Conservation (phyloP, 352 stramenopile species). For the Blastocystis sp. region DNA sequence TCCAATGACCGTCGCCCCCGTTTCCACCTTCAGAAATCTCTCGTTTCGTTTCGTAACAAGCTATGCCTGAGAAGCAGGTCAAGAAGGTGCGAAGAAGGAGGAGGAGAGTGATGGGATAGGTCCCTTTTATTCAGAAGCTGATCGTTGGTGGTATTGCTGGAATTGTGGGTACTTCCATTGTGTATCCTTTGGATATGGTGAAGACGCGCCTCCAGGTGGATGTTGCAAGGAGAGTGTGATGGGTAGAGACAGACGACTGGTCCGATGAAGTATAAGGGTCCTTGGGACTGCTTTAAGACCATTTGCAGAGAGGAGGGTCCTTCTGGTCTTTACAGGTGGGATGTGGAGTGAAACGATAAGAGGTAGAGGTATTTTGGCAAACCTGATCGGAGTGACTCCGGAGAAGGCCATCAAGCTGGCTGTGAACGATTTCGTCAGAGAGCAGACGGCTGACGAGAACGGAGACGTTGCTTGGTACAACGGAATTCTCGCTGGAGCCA, state of each 20-base stretch:
- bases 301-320: slow-evolving; percentile 68
- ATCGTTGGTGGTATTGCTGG: slow-evolving; percentile 72
- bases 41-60: neutral
- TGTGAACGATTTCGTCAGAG: slow-evolving; percentile 77
- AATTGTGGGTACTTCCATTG: slow-evolving; percentile 69
- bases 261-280: slow-evolving; percentile 64
- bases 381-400: slow-evolving; percentile 71
- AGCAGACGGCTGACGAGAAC: slow-evolving; percentile 66
- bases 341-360: neutral
- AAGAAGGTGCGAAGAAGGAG: neutral
- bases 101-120: slow-evolving; percentile 56
- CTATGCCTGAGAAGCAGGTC: slow-evolving; percentile 33
- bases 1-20: too few relatives aligned
- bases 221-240: neutral
- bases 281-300: slow-evolving; percentile 67
- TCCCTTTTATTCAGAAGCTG: slow-evolving; percentile 73
- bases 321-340: slow-evolving; percentile 65
- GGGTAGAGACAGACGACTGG: slow-evolving; percentile 57
- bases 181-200: slow-evolving; percentile 80
- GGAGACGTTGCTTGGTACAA: slow-evolving; percentile 65
- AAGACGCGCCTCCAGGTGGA: slow-evolving; percentile 79
- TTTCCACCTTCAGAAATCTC: slow-evolving; percentile 12
- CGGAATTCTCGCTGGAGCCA: slow-evolving; percentile 67
- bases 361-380: slow-evolving; percentile 66
- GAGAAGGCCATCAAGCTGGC: slow-evolving; percentile 80